Percentiles rank a stretch among this genome's conserved stretches.
Evolutionary conservation across 208 protist species (phyloP).

Genomic region (Wallacemonas sp.): DNA sequence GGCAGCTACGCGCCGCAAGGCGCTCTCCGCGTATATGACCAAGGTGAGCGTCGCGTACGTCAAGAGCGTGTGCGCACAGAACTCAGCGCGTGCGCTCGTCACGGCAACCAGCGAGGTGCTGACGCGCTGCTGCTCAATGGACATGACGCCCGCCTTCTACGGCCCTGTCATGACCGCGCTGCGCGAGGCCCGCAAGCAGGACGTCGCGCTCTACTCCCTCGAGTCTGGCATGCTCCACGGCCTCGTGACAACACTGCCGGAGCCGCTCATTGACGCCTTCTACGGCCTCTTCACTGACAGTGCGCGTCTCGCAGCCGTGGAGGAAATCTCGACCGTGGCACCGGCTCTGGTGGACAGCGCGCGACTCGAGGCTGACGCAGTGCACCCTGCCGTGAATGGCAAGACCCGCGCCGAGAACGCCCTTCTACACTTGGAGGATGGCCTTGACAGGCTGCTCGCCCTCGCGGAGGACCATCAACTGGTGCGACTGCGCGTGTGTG

Average conservation of each 20-base stretch:
- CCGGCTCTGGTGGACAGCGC: too few relatives aligned
- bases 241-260: constrained; percentile 49
- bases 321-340: too few relatives aligned
- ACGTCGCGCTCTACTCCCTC: constrained; percentile 40
- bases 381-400: neutral
- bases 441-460: constrained; percentile 39
- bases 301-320: constrained; percentile 16
- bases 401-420: constrained; percentile 42
- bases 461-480: constrained; percentile 50
- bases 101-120: neutral
- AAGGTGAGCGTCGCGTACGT: constrained; percentile 47
- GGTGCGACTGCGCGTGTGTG: constrained; percentile 35
- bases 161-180: constrained; percentile 36
- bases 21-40: constrained; percentile 52
- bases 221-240: constrained; percentile 45
- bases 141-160: constrained; percentile 63
- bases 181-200: constrained; percentile 21
- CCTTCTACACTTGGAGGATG: constrained; percentile 57
- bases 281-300: constrained; percentile 41
- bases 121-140: constrained; percentile 44
- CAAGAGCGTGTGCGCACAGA: neutral
- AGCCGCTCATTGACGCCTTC: constrained; percentile 54
- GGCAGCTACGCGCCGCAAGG: constrained; percentile 26
- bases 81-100: neutral
- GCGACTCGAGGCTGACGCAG: neutral